Conservation (phyloP, 345 rosid genomes). For the Trapa bicornis region DNA sequence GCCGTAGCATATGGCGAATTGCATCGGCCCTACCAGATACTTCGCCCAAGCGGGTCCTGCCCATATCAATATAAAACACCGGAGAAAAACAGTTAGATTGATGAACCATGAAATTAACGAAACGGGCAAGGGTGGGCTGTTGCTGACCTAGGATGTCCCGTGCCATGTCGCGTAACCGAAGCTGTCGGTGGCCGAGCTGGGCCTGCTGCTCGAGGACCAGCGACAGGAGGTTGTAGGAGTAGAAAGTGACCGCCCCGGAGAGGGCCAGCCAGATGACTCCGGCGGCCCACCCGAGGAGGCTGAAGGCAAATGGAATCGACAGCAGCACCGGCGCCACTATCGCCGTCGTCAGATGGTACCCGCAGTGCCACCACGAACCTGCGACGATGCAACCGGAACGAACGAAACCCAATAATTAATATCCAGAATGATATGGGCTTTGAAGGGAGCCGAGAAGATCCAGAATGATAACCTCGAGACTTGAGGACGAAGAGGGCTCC, state of each 20-base stretch:
- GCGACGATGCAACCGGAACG: background rate
- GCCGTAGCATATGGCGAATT: conserved; percentile 40
- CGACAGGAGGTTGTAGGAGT: conserved; percentile 29
- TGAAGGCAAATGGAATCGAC: conserved; percentile 24
- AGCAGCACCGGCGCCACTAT: conserved; percentile 25
- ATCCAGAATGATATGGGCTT: background rate
- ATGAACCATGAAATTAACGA: too few species aligned
- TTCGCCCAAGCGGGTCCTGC: conserved; percentile 50
- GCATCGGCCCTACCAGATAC: conserved; percentile 41
- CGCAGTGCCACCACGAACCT: conserved; percentile 34
- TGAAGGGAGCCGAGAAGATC: background rate
- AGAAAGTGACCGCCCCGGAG: conserved; percentile 20
- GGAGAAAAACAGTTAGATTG: background rate
- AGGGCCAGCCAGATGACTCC: conserved; percentile 14
- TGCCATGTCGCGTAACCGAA: conserved; percentile 32
- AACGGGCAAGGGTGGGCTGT: background rate
- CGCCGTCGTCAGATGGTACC: conserved; percentile 31
- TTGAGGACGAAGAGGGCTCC: conserved; percentile 25
- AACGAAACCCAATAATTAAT: background rate
- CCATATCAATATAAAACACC: too few species aligned
- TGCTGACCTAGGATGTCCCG: conserved; percentile 19
- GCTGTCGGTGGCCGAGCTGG: conserved; percentile 17
- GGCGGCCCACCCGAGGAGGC: conserved; percentile 25
- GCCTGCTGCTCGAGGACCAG: conserved; percentile 32
- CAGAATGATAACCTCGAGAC: conserved; percentile 13